These are phyloP conservation scores for Fusarium piperis DNA, from an alignment of 2,329 filamentous ascomycete genomes.

Conservation along the genomic window DNA sequence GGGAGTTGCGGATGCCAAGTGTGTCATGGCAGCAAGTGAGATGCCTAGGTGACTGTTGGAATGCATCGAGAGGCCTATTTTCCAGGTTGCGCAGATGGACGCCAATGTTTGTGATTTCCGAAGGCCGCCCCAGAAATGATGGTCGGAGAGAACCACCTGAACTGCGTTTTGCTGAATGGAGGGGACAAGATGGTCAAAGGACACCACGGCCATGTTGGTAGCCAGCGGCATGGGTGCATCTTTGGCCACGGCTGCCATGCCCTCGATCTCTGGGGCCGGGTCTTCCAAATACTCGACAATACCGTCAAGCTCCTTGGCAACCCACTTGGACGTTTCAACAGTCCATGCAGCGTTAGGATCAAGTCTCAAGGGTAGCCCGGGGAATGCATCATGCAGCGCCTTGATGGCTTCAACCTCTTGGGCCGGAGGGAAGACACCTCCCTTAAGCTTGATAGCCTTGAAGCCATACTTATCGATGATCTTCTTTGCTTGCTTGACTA, in stretches of 20 bases:
- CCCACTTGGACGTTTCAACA: conserved; percentile 51
- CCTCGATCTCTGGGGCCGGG: conserved; percentile 52
- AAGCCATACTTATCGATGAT: conserved; percentile 55
- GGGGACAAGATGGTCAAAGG: conserved; percentile 51
- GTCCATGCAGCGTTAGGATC: conserved; percentile 54
- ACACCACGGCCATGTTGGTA: conserved; percentile 56
- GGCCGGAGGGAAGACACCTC: conserved; percentile 52
- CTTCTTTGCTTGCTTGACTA: conserved; percentile 49
- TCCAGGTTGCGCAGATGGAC: conserved; percentile 52
- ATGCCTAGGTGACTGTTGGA: conserved; percentile 56
- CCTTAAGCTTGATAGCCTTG: conserved; percentile 55
- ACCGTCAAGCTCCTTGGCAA: conserved; percentile 49
- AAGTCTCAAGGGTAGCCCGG: conserved; percentile 47
- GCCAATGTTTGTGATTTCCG: conserved; percentile 53
- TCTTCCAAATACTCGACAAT: conserved; percentile 54
- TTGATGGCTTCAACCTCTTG: conserved; percentile 53
- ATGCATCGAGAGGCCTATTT: conserved; percentile 54
- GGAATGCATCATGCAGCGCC: conserved; percentile 50
- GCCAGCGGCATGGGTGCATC: conserved; percentile 53
- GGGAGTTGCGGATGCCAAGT: conserved; percentile 52
- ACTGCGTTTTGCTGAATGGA: conserved; percentile 52
- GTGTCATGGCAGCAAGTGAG: conserved; percentile 55
- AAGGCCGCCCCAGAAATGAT: conserved; percentile 56
- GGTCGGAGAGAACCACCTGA: conserved; percentile 53
- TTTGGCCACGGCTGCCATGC: conserved; percentile 54